Percentiles rank a stretch among this genome's conserved stretches.
Conservation (phyloP, 2,329 filamentous ascomycete genomes). For the Stagonosporopsis cucurbitacearum region DNA sequence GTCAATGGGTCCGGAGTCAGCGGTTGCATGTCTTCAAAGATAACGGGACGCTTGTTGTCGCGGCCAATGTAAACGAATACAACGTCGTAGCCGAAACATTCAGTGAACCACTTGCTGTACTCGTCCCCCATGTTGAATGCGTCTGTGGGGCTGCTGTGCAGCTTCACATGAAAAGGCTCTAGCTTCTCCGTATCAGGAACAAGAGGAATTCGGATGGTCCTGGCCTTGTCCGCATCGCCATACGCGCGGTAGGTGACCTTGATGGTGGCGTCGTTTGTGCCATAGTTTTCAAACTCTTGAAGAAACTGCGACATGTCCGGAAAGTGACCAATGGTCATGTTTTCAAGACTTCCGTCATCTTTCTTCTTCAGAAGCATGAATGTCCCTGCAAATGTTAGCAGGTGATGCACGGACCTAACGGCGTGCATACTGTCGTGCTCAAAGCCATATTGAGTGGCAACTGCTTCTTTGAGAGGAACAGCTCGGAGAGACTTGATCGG, state of each 20-base stretch:
- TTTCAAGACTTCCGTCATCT: slow-evolving; percentile 43
- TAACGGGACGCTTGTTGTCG: slow-evolving; percentile 49
- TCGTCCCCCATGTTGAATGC: slow-evolving; percentile 53
- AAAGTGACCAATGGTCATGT: slow-evolving; percentile 52
- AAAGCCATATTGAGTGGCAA: slow-evolving; percentile 55
- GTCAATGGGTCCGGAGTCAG: slow-evolving; percentile 23
- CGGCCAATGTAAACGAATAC: slow-evolving; percentile 53
- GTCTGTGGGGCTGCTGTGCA: slow-evolving; percentile 53
- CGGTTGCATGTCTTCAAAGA: slow-evolving; percentile 45
- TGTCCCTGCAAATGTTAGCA: slow-evolving; percentile 23
- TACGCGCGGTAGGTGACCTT: slow-evolving; percentile 51
- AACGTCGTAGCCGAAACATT: slow-evolving; percentile 53
- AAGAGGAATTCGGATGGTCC: slow-evolving; percentile 50
- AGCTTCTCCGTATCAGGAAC: slow-evolving; percentile 47
- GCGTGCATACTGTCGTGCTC: slow-evolving; percentile 49
- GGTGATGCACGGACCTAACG: neutral
- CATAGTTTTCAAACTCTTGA: slow-evolving; percentile 44
- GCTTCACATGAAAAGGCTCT: slow-evolving; percentile 48
- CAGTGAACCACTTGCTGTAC: slow-evolving; percentile 54
- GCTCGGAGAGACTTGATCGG: slow-evolving; percentile 57
- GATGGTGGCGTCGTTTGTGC: slow-evolving; percentile 41
- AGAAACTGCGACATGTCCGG: slow-evolving; percentile 52
- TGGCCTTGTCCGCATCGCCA: slow-evolving; percentile 31
- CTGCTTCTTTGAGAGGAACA: slow-evolving; percentile 46
- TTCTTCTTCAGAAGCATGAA: slow-evolving; percentile 53